phyloP scores from a whole-genome alignment of 441 rosid genomes.

The Pelargonium myrrhifolium region DNA sequence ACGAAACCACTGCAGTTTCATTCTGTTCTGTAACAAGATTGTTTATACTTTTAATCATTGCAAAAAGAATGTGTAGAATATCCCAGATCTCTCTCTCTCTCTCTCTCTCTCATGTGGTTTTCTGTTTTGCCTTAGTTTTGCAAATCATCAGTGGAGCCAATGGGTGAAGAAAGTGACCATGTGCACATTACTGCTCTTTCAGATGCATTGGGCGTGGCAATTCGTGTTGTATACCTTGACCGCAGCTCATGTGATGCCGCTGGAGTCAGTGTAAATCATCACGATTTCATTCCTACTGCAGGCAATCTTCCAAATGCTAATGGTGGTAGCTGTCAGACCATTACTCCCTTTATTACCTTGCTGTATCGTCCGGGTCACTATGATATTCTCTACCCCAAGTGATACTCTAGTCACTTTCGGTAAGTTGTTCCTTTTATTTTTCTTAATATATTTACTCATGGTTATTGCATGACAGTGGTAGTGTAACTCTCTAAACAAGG shows the following conservation, averaged over 20 bases:
- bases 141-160: slow-evolving; percentile 95
- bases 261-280: slow-evolving; percentile 77
- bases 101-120: slow-evolving; percentile 8
- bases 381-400: slow-evolving; percentile 85
- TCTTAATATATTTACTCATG: neutral
- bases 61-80: too few species aligned
- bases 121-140: slow-evolving; percentile 58
- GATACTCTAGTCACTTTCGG: slow-evolving; percentile 26
- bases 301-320: slow-evolving; percentile 28
- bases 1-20: too few species aligned
- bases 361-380: slow-evolving; percentile 97
- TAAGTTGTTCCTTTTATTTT: slow-evolving; percentile 17
- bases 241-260: slow-evolving; percentile 76
- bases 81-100: neutral
- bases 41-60: too few species aligned
- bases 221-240: slow-evolving; percentile 86
- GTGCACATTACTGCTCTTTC: slow-evolving; percentile 44
- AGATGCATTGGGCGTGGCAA: slow-evolving; percentile 84
- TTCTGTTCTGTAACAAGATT: neutral
- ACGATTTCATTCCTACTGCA: slow-evolving; percentile 62
- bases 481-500: too few species aligned
- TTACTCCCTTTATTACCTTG: slow-evolving; percentile 65
- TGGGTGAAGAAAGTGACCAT: slow-evolving; percentile 99
- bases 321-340: slow-evolving; percentile 25
- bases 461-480: too few species aligned